phyloP scores from a whole-genome alignment of 2,329 filamentous ascomycete genomes.

The Akanthomyces lecanii region DNA sequence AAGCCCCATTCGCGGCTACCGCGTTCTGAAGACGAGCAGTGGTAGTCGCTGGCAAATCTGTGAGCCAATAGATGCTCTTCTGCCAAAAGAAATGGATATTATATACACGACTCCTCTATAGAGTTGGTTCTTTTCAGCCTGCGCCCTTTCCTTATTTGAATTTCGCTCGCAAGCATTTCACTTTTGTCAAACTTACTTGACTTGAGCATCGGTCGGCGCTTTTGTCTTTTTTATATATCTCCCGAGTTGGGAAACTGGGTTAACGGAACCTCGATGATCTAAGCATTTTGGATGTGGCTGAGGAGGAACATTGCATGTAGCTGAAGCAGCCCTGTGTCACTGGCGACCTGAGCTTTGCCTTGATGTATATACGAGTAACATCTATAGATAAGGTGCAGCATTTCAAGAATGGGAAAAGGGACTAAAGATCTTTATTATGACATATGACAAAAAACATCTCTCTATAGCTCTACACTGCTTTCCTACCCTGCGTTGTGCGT shows the following conservation, averaged over 20 bases:
- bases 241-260: no score
- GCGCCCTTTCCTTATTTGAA: not conserved
- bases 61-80: conserved; percentile 31
- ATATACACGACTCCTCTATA: conserved; percentile 28
- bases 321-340: no score
- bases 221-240: no score
- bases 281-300: no score
- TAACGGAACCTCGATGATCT: no score
- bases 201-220: no score
- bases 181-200: no score
- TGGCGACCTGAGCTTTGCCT: not conserved
- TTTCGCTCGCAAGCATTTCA: no score
- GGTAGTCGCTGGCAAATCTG: conserved; percentile 33
- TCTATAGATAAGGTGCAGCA: not conserved
- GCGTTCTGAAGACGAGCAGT: conserved; percentile 28
- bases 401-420: not conserved
- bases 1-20: conserved; percentile 28
- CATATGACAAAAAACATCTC: not conserved
- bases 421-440: not conserved
- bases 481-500: no score
- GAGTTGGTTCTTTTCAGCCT: not conserved
- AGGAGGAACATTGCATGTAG: no score
- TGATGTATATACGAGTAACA: not conserved
- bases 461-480: no score
- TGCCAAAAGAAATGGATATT: conserved; percentile 36